These are phyloP conservation scores for Eutrema yunnanense DNA, from an alignment of 345 rosid species.

Conservation along the genomic window DNA sequence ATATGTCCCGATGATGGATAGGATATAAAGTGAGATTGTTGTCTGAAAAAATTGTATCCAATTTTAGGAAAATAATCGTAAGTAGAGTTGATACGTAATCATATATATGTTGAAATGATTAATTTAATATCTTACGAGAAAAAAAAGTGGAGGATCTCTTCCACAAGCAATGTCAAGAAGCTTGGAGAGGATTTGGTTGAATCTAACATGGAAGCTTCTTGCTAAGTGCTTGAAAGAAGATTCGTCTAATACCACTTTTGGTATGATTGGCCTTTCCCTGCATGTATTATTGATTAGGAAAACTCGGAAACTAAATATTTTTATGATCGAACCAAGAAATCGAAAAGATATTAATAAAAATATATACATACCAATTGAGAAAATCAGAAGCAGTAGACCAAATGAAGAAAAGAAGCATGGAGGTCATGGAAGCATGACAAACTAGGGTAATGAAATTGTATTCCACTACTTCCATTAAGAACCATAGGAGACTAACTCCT, in stretches of 20 bases:
- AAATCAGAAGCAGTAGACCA: constrained; percentile 54
- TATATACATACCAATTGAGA: constrained; percentile 44
- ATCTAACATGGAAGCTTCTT: constrained; percentile 35
- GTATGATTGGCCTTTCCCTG: constrained; percentile 59
- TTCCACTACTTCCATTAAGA: constrained; percentile 79
- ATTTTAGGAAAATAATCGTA: neutral
- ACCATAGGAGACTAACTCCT: constrained; percentile 66
- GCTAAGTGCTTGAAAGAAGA: constrained; percentile 40
- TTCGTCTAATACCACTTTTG: constrained; percentile 34
- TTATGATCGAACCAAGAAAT: neutral
- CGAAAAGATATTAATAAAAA: neutral
- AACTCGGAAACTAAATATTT: neutral
- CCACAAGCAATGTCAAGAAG: constrained; percentile 61
- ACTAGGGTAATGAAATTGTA: constrained; percentile 76
- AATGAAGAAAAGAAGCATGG: constrained; percentile 69
- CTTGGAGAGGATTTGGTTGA: constrained; percentile 38
- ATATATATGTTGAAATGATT: neutral
- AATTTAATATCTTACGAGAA: constrained; percentile 39
- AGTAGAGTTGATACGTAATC: neutral
- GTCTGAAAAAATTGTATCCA: constrained; percentile 29
- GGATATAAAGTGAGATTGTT: constrained; percentile 42
- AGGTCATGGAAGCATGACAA: constrained; percentile 59
- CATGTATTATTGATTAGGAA: neutral
- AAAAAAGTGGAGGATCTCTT: constrained; percentile 50
- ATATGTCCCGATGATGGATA: constrained; percentile 67